These are phyloP conservation scores for Cercospora sp. DNA, from an alignment of 2,329 filamentous ascomycete genomes.

Conservation along the genomic window DNA sequence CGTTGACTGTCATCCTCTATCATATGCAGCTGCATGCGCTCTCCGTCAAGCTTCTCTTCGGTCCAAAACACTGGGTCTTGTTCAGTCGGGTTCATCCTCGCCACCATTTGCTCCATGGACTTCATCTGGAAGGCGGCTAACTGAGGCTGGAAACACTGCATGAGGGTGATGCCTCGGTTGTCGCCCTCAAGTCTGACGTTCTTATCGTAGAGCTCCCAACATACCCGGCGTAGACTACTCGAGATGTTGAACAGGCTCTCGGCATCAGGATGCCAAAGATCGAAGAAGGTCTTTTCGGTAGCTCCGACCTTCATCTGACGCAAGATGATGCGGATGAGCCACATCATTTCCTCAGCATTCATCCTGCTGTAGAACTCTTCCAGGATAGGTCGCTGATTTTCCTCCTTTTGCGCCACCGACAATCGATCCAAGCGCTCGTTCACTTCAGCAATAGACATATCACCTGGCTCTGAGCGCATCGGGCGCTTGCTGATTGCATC, in stretches of 20 bases:
- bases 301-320: slow-evolving; percentile 75
- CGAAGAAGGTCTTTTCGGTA: slow-evolving; percentile 83
- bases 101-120: slow-evolving; percentile 76
- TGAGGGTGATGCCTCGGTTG: slow-evolving; percentile 72
- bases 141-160: slow-evolving; percentile 96
- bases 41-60: slow-evolving; percentile 95
- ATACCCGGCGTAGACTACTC: slow-evolving; percentile 84
- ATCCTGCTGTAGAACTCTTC: slow-evolving; percentile 82
- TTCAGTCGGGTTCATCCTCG: slow-evolving; percentile 63
- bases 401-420: slow-evolving; percentile 72
- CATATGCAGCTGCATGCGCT: slow-evolving; percentile 97
- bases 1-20: slow-evolving; percentile 64
- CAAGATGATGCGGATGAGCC: slow-evolving; percentile 90
- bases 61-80: slow-evolving; percentile 87
- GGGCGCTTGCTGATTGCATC: slow-evolving; percentile 83
- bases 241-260: slow-evolving; percentile 76
- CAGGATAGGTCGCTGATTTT: slow-evolving; percentile 80
- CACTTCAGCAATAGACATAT: slow-evolving; percentile 85
- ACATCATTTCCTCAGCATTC: slow-evolving; percentile 91
- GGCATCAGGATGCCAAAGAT: slow-evolving; percentile 59
- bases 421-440: slow-evolving; percentile 82
- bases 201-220: slow-evolving; percentile 85
- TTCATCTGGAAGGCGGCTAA: slow-evolving; percentile 89
- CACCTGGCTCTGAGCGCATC: slow-evolving; percentile 69
- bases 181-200: slow-evolving; percentile 71